Percentiles rank a stretch among this genome's conserved stretches.
Evolutionary conservation across 2,329 filamentous ascomycete genomes (phyloP).

Genomic region (Neonectria sp.): DNA sequence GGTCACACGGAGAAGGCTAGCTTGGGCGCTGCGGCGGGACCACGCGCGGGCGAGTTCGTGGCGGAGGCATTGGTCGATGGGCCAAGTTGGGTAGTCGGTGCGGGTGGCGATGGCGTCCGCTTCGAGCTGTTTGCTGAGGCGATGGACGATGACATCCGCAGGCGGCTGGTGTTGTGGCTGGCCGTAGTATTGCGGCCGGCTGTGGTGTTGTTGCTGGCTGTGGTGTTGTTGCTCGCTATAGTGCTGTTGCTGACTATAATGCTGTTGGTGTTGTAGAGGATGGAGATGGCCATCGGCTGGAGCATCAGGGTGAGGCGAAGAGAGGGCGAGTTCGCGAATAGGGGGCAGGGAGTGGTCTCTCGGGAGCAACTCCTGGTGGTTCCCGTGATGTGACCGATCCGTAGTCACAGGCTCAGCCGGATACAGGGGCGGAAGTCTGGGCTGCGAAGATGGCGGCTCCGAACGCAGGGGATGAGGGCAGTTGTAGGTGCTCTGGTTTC

Average conservation of each 20-base stretch:
- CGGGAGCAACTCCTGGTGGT: background rate
- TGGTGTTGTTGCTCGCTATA: background rate
- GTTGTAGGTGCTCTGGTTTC: background rate
- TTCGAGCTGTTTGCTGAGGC: conserved; percentile 21
- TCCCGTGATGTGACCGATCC: background rate
- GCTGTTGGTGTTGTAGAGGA: background rate
- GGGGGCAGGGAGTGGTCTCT: conserved; percentile 4
- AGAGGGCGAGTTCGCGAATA: background rate
- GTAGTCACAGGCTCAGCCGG: background rate
- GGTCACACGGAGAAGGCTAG: conserved; percentile 13
- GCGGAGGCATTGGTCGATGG: conserved; percentile 26
- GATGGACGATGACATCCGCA: conserved; percentile 17
- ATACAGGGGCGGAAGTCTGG: background rate
- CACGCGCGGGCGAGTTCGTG: conserved; percentile 22
- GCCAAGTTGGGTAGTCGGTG: conserved; percentile 6
- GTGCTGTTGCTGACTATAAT: background rate
- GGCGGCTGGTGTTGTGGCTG: background rate
- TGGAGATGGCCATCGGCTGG: background rate
- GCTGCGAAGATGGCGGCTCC: background rate
- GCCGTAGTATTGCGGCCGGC: background rate
- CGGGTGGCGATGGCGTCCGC: conserved; percentile 15
- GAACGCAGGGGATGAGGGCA: background rate
- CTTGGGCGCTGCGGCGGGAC: conserved; percentile 18
- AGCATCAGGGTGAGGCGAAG: background rate
- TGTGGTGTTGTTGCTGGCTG: background rate